Evolutionary conservation across 805 yeast genomes (phyloP).

Genomic region (Metschnikowia henanensis): DNA sequence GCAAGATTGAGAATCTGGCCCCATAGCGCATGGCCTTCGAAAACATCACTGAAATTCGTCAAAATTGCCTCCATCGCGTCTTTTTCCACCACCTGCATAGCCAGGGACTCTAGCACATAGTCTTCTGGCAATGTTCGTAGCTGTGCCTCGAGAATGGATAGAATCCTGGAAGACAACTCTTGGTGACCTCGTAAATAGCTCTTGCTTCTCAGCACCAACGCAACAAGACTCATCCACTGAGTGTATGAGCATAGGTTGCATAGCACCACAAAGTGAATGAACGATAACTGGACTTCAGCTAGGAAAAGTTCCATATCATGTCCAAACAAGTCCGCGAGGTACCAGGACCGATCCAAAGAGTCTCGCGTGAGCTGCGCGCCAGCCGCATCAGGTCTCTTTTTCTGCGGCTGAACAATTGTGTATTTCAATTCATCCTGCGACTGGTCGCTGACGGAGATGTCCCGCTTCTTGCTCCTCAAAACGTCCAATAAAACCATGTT

Average conservation of each 20-base stretch:
- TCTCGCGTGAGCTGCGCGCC: slow-evolving; percentile 45
- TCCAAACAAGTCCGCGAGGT: slow-evolving; percentile 40
- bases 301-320: slow-evolving; percentile 31
- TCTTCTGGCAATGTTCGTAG: slow-evolving; percentile 43
- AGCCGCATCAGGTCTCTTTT: slow-evolving; percentile 29
- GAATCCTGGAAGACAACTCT: slow-evolving; percentile 29
- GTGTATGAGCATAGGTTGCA: slow-evolving; percentile 64
- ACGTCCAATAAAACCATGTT: slow-evolving; percentile 40
- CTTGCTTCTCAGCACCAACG: slow-evolving; percentile 37
- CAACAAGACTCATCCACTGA: slow-evolving; percentile 61
- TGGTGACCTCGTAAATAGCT: slow-evolving; percentile 23
- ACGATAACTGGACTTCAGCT: slow-evolving; percentile 57
- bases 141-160: slow-evolving; percentile 35
- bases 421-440: slow-evolving; percentile 37
- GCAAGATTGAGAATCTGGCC: slow-evolving; percentile 9
- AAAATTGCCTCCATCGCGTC: slow-evolving; percentile 17
- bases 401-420: slow-evolving; percentile 42
- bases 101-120: slow-evolving; percentile 28
- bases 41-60: slow-evolving; percentile 20
- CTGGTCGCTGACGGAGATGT: slow-evolving; percentile 25
- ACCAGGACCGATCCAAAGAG: slow-evolving; percentile 63
- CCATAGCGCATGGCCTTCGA: slow-evolving; percentile 20
- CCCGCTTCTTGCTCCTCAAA: slow-evolving; percentile 22
- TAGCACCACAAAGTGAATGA: slow-evolving; percentile 47
- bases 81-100: slow-evolving; percentile 20